A percentile compares a stretch with the other conserved stretches of the same genome.
These are phyloP conservation scores for Protomyces arabidopsidicola DNA, from an alignment of 1,139 yeast genomes.

Conservation along the genomic window DNA sequence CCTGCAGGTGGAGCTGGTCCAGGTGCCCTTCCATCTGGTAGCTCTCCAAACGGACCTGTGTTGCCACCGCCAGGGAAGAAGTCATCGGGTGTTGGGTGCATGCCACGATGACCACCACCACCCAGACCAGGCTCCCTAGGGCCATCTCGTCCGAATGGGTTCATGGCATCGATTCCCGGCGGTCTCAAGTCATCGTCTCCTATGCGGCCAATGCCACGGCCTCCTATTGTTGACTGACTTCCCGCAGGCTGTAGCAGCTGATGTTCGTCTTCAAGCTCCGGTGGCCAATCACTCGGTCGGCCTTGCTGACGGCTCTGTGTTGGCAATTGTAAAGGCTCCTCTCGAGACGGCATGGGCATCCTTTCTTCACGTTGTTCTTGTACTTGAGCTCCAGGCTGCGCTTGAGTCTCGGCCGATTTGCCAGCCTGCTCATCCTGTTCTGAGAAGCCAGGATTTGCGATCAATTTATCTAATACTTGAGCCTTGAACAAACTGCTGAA, in stretches of 20 bases:
- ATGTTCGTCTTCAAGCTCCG: constrained; percentile 35
- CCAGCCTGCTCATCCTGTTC: neutral
- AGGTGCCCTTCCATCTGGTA: neutral
- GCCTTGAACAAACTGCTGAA: constrained; percentile 28
- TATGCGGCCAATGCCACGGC: constrained; percentile 25
- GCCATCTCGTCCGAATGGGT: constrained; percentile 29
- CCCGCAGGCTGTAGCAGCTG: constrained; percentile 29
- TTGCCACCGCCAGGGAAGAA: constrained; percentile 28
- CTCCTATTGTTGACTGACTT: constrained; percentile 18
- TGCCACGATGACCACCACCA: constrained; percentile 31
- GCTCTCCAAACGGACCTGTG: constrained; percentile 15
- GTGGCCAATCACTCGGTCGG: constrained; percentile 30
- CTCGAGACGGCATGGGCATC: neutral
- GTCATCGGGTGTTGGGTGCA: constrained; percentile 34
- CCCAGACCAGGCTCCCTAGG: constrained; percentile 25
- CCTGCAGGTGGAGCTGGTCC: constrained; percentile 26
- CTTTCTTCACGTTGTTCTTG: neutral
- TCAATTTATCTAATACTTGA: constrained; percentile 28
- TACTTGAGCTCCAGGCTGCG: neutral
- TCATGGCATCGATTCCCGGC: constrained; percentile 33
- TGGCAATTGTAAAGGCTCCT: constrained; percentile 13
- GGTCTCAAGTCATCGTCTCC: constrained; percentile 36
- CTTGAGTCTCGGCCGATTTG: neutral
- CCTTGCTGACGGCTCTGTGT: neutral
- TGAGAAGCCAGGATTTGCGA: constrained; percentile 11